Base-by-base conservation (phyloP, 2,329 filamentous ascomycete species). In the Aureobasidium lini region DNA sequence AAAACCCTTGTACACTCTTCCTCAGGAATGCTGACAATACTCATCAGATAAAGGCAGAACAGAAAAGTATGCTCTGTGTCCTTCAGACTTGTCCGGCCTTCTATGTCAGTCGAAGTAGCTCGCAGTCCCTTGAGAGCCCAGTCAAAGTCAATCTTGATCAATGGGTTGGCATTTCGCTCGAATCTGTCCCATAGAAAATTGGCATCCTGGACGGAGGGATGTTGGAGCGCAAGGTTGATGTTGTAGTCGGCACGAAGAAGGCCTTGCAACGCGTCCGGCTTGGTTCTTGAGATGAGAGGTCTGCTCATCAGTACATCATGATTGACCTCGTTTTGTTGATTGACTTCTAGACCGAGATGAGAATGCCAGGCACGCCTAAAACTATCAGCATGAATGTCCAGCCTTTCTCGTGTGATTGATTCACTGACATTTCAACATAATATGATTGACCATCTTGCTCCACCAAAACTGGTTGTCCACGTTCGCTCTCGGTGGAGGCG, bases 81-180 rank as follows among this genome's bases (percentile, higher is more conserved):
- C 9, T 28, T 40, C 3, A 61, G 48, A 23, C 49, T 31, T 13
- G 8, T 23, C 4, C 18, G 40, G 13, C 36, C 43, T 7, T 34
- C 46, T 1, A 31, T 10, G 7, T 23, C n/a, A 10, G 48, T 48
- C 16, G 34, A 36, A 6, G 6, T 37, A 18, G 40, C 28, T 7
- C 57, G 44, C 10, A 50, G 9, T n/a, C 34, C 13, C 36, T 59
- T 42, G 13, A 57, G 52, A 37, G 31, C 48, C 37, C 37, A 61
- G 11, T 46, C 56, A 36, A 61, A 46, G 28, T 58, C 56, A 2
- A 61, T 46, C n/a, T 59, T 61, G 13, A 49, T 48, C 23, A 61
- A 34, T 4, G 60, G 60, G 23, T 61, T 49, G 9, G 56, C 54
- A 13, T 59, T 58, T 4, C 46, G 16, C 18, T 54, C 37, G 18